These are phyloP conservation scores for Fusarium incarnatum DNA, from an alignment of 2,329 filamentous ascomycete genomes.

Conservation along the genomic window DNA sequence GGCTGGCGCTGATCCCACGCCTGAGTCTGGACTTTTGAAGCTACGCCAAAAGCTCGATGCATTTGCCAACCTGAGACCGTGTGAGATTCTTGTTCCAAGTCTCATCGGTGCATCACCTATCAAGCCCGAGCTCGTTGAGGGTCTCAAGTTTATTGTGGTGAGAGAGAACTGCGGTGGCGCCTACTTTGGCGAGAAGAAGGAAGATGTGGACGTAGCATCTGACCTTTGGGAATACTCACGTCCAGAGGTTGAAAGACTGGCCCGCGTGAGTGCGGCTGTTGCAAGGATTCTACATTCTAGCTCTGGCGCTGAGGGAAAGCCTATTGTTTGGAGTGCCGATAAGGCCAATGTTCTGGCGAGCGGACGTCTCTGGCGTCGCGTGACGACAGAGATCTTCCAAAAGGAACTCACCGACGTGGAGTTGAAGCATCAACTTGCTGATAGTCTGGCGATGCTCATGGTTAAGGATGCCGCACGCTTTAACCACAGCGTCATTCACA, in stretches of 20 bases:
- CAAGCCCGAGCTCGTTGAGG: conserved; percentile 57
- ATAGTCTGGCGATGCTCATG: conserved; percentile 62
- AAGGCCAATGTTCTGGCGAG: conserved; percentile 66
- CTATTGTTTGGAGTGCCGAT: conserved; percentile 61
- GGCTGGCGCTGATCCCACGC: conserved; percentile 55
- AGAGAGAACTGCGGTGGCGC: conserved; percentile 64
- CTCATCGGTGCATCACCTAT: conserved; percentile 57
- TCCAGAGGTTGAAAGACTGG: conserved; percentile 59
- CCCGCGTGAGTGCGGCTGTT: conserved; percentile 59
- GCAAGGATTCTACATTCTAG: conserved; percentile 51
- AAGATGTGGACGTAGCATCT: conserved; percentile 56
- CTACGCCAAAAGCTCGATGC: conserved; percentile 57
- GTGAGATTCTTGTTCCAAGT: conserved; percentile 58
- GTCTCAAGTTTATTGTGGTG: conserved; percentile 62
- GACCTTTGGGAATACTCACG: conserved; percentile 61
- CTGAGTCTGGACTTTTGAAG: conserved; percentile 58
- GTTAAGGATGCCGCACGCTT: conserved; percentile 59
- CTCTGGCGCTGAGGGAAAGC: conserved; percentile 44
- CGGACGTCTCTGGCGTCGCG: conserved; percentile 61
- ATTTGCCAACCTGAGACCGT: conserved; percentile 64
- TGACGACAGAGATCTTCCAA: conserved; percentile 55
- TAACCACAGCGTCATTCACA: conserved; percentile 59
- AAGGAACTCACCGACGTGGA: conserved; percentile 58
- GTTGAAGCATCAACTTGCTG: conserved; percentile 59
- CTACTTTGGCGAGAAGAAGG: conserved; percentile 62